phyloP scores from a whole-genome alignment of 2,329 filamentous ascomycete genomes.

The Tympanopsis confertula region DNA sequence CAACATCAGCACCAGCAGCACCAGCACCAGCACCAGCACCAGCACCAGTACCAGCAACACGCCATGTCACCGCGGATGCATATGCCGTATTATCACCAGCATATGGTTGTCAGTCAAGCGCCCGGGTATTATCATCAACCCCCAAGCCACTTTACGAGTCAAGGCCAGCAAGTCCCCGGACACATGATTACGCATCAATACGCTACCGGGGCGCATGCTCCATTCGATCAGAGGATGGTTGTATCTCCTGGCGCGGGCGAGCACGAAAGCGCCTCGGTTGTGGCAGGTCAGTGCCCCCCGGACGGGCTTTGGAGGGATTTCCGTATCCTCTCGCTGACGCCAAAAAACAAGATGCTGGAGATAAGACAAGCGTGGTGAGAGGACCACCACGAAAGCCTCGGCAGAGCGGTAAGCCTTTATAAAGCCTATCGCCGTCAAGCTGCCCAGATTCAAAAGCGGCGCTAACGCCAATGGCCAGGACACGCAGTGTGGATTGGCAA shows the following conservation, averaged over 20 bases:
- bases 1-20: not conserved
- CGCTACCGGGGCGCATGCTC: not conserved
- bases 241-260: not conserved
- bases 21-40: not conserved
- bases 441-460: conserved; percentile 6
- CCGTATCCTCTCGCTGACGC: conserved; percentile 15
- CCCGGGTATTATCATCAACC: not conserved
- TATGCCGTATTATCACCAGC: not conserved
- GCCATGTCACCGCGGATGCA: too few species aligned
- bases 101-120: not conserved
- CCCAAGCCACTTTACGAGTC: not conserved
- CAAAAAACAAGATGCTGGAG: conserved; percentile 15
- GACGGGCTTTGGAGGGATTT: not conserved
- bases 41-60: not conserved
- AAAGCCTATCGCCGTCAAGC: conserved; percentile 4
- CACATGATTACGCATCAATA: not conserved
- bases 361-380: conserved; percentile 30
- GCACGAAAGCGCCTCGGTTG: not conserved
- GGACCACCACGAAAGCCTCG: conserved; percentile 44
- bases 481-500: conserved; percentile 96
- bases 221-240: not conserved
- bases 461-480: conserved; percentile 30
- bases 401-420: conserved; percentile 41
- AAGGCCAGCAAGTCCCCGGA: not conserved
- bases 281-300: not conserved